These are phyloP conservation scores for Fusarium virguliforme DNA, from an alignment of 2,329 filamentous ascomycete genomes.

Conservation along the genomic window DNA sequence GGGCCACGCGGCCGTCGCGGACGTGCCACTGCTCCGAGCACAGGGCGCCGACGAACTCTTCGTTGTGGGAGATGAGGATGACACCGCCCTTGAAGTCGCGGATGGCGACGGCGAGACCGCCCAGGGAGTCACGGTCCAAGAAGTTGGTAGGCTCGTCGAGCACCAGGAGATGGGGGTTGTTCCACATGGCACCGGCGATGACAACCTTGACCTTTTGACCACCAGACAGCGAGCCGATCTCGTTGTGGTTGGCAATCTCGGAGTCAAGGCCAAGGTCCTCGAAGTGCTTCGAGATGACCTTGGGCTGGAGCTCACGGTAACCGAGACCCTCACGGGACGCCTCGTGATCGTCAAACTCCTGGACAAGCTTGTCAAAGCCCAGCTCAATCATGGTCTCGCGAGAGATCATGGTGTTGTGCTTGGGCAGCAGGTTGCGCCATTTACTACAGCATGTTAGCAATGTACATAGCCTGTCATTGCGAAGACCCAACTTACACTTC, in stretches of 20 bases:
- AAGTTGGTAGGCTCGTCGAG: constrained; percentile 99
- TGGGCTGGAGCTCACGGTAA: constrained; percentile 92
- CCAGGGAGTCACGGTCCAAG: constrained; percentile 97
- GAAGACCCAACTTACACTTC: constrained; percentile 78
- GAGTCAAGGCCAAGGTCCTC: constrained; percentile 96
- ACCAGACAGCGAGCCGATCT: constrained; percentile 95
- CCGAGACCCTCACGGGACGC: constrained; percentile 98
- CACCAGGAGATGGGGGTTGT: constrained; percentile 97
- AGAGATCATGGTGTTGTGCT: constrained; percentile 93
- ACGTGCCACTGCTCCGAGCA: constrained; percentile 98
- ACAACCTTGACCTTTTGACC: constrained; percentile 99
- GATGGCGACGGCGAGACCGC: constrained; percentile 96
- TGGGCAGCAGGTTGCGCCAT: constrained; percentile 90
- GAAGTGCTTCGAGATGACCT: constrained; percentile 97
- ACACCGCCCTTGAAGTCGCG: constrained; percentile 98
- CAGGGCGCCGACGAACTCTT: constrained; percentile 96
- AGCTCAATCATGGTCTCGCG: constrained; percentile 90
- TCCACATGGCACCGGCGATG: constrained; percentile 96
- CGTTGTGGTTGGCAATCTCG: constrained; percentile 98
- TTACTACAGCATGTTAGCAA: constrained; percentile 71
- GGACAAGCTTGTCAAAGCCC: constrained; percentile 93
- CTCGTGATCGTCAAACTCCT: constrained; percentile 99
- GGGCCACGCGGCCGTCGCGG: constrained; percentile 86
- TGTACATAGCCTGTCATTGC: not conserved
- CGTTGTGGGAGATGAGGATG: constrained; percentile 99